These are phyloP conservation scores for Colletotrichum liriopes DNA, from an alignment of 2,329 filamentous ascomycete species.

Conservation along the genomic window DNA sequence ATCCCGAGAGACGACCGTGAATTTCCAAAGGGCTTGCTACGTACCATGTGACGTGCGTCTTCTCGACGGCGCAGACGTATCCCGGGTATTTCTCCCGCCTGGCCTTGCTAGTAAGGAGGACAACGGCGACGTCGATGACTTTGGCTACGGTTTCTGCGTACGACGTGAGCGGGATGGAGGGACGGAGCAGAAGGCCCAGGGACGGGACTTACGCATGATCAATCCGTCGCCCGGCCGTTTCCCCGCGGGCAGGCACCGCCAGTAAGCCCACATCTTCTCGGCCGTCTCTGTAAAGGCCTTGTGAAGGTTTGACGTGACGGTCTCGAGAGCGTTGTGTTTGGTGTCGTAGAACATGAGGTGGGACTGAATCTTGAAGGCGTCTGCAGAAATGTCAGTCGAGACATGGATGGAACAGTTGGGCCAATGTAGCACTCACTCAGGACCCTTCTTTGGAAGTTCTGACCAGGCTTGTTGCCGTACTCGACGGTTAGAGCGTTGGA, in stretches of 20 bases:
- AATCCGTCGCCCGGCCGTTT: constrained; percentile 72
- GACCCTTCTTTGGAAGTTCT: constrained; percentile 85
- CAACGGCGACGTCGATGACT: constrained; percentile 75
- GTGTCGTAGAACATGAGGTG: constrained; percentile 89
- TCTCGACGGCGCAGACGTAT: constrained; percentile 74
- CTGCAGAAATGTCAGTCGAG: constrained; percentile 51
- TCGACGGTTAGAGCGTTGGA: constrained; percentile 86
- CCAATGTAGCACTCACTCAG: constrained; percentile 67
- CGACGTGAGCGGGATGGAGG: neutral
- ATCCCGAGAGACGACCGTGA: neutral
- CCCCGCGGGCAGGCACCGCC: constrained; percentile 68
- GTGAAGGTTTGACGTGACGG: constrained; percentile 82
- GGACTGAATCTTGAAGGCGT: constrained; percentile 86
- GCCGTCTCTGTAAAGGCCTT: constrained; percentile 84
- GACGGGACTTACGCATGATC: constrained; percentile 68
- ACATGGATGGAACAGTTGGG: neutral
- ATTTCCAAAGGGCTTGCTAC: constrained; percentile 48
- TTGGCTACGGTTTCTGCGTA: constrained; percentile 74
- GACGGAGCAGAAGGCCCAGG: neutral
- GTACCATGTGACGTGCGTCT: constrained; percentile 74
- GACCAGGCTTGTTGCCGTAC: constrained; percentile 78
- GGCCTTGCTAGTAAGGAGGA: constrained; percentile 73
- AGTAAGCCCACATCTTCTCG: constrained; percentile 79
- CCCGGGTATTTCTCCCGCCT: constrained; percentile 61
- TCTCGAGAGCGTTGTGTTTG: constrained; percentile 78